Evolutionary conservation across 441 rosid genomes (phyloP), one percentile per base, ranked within the genome.

Genomic region (Brassica balearica): DNA sequence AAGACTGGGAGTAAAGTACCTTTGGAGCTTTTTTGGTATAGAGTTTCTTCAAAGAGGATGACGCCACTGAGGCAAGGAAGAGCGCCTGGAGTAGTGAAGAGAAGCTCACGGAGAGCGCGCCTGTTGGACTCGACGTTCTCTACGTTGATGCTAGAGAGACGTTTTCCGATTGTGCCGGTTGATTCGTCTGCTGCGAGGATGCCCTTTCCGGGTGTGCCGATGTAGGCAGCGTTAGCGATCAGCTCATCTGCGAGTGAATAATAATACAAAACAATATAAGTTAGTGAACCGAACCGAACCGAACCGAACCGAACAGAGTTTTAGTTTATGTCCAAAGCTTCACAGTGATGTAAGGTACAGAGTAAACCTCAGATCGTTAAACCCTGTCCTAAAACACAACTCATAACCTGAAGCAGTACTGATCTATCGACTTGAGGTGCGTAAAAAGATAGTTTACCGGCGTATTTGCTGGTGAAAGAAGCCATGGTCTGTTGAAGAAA

Each of bases 81-180:
- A 65, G 94, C 93, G 17, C 91, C 93, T 0, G 92, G 95, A 5
- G 98, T 65, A 22, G 88, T 83, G 85, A 95, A 93, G 79, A 95
- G 92, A 72, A 93, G 98, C 85, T 95, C 96, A 4, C 98, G 97
- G 62, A 90, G 94, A 62, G 87, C 89, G 56, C 95, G 91, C 79
- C 97, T 88, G 88, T 95, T 95, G 0, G 88, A 74, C 81, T 93
- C 97, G 34, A 86, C 80, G 63, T 95, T 95, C 82, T 92, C 96
- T 27, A 95, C 97, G n/a, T 89, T 90, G 79, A 95, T 92, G 87
- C 93, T 90, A 1, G 93, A 67, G 8, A 93, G 87, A 73, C 97
- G 96, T 79, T 95, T 93, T 4, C 99, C 99, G 0, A 95, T 95
- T 4, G 98, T 95, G 15, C 96, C 98, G 0, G 97, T 95, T 2